Evolutionary conservation across 768 basidiomycete species (phyloP).

Genomic region (Podaxis sp.): DNA sequence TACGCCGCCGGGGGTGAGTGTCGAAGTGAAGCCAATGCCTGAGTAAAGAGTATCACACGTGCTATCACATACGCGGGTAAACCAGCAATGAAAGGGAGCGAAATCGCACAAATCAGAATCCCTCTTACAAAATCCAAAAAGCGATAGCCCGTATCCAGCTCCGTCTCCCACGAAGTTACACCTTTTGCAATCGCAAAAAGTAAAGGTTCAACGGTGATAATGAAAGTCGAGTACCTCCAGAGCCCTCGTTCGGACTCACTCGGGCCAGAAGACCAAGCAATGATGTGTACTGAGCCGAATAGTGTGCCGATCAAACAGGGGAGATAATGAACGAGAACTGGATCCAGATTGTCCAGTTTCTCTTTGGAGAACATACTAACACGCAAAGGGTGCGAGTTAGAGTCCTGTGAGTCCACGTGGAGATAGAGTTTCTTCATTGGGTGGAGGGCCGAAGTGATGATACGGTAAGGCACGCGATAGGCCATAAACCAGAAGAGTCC

Average conservation of each 20-base stretch:
- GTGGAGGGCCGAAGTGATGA: neutral
- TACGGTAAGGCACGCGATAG: slow-evolving; percentile 4
- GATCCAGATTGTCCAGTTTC: neutral
- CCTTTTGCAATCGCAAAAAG: neutral
- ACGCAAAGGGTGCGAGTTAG: neutral
- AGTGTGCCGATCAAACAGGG: neutral
- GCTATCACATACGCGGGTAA: slow-evolving; percentile 3
- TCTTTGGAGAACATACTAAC: slow-evolving; percentile 4
- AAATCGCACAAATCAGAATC: neutral
- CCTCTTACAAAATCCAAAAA: neutral
- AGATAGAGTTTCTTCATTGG: slow-evolving; percentile 6
- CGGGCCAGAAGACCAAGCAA: slow-evolving; percentile 1
- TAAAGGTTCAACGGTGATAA: slow-evolving; percentile 1
- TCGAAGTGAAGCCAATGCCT: neutral
- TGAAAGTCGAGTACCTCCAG: slow-evolving; percentile 1
- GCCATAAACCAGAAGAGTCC: neutral
- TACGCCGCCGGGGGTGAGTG: neutral
- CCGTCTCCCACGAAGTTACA: neutral
- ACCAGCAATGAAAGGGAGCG: slow-evolving; percentile 6
- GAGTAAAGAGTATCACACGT: neutral
- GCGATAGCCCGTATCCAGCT: neutral
- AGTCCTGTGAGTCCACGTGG: neutral
- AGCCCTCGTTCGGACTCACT: neutral
- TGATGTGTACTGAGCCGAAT: slow-evolving; percentile 4
- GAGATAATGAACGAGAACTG: neutral